Evolutionary conservation across 1,284 basidiomycete species (phyloP), one percentile per base, ranked within the genome.

Genomic region (Cryptococcus deneoformans): DNA sequence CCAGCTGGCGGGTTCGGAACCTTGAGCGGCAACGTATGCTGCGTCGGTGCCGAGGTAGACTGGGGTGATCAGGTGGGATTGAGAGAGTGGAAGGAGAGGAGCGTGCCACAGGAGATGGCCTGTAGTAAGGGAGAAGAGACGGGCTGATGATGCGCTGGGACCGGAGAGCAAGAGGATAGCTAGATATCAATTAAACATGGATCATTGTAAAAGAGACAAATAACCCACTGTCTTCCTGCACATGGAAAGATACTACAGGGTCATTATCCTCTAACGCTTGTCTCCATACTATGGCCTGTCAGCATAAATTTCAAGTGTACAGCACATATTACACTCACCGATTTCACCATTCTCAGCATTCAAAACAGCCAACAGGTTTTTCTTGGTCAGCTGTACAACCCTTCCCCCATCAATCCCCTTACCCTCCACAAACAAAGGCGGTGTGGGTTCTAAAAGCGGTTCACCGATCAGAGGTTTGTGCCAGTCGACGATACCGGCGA

Each of bases 401-500:
- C 63, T 63, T 58, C 57, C 63, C 29, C 50, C 14, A 20, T 20
- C 20, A 20, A 20, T 57, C 0, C 5, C 20, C 43, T 50, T 34
- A 14, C 59, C 56, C 34, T 62, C 60, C 36, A 74, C 66, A 49
- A 76, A 63, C 49, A 68, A 66, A 16, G 79, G 78, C 11, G 79
- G 77, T n/a, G 69, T 61, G 0, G 72, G 68, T 9, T 66, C 61
- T 9, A 69, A 61, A 7, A 86, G 74, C 0, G 90, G 88, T 7
- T 87, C 80, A 24, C 92, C 92, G 55, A 91, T 79, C 35, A 88
- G 81, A 20, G 82, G 76, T 63, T 85, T 87, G 77, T 94, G 84
- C 92, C 91, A 94, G 79, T 94, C 91, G 40, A 92, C 83, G 38
- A 90, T 80, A 51, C 91, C 92, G 39, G 86, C 90, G 14, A 78